phyloP scores from a whole-genome alignment of 768 basidiomycete genomes.

The Pulveroboletus sp. region DNA sequence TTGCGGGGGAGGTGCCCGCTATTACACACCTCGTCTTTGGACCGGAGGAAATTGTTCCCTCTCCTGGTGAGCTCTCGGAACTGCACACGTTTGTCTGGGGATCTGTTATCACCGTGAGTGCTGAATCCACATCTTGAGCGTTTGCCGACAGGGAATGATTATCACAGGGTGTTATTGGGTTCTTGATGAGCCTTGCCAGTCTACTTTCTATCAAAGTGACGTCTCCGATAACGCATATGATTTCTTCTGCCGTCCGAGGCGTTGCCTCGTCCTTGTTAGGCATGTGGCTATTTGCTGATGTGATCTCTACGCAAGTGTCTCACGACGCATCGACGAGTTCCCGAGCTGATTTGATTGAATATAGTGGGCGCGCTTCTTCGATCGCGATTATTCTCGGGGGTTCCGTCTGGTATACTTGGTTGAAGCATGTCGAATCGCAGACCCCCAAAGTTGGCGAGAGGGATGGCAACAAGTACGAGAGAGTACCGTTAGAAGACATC shows the following conservation, averaged over 20 bases:
- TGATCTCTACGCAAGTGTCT: constrained; percentile 66
- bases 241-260: constrained; percentile 92
- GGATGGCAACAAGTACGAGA: constrained; percentile 45
- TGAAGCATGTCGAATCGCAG: constrained; percentile 70
- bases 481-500: constrained; percentile 58
- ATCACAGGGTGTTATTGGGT: constrained; percentile 74
- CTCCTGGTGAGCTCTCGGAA: constrained; percentile 41
- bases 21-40: constrained; percentile 58
- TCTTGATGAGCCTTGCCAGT: constrained; percentile 92
- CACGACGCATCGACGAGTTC: background rate
- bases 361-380: constrained; percentile 74
- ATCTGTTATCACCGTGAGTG: constrained; percentile 68
- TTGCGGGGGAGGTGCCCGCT: constrained; percentile 70
- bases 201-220: constrained; percentile 95
- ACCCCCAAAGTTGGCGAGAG: constrained; percentile 29
- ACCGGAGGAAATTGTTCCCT: constrained; percentile 32
- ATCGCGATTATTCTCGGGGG: constrained; percentile 78
- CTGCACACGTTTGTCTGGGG: constrained; percentile 72
- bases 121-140: background rate
- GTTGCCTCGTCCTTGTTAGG: constrained; percentile 87
- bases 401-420: constrained; percentile 85
- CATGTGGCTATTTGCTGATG: constrained; percentile 74
- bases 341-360: constrained; percentile 1
- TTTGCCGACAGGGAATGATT: background rate
- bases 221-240: constrained; percentile 96